A percentile compares a stretch with the other conserved stretches of the same genome.
phyloP scores from a whole-genome alignment of 768 basidiomycete genomes.

The Phylloporus sp. region DNA sequence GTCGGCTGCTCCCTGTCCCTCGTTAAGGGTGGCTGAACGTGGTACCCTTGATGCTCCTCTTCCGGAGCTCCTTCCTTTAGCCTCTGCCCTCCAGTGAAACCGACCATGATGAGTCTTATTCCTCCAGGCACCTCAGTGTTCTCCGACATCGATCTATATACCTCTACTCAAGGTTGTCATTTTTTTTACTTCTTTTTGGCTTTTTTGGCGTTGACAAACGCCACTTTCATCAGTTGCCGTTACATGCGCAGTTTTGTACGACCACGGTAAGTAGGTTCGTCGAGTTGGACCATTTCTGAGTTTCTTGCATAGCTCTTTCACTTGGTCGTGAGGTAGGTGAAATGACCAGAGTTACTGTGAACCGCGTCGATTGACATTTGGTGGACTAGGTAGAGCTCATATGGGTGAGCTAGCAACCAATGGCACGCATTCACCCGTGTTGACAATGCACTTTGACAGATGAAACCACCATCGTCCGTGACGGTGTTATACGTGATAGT shows the following conservation, averaged over 20 bases:
- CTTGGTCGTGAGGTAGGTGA: conserved; percentile 26
- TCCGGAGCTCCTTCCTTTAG: not conserved
- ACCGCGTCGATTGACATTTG: not conserved
- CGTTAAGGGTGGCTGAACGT: conserved; percentile 13
- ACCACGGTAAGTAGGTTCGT: conserved; percentile 19
- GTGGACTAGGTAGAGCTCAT: conserved; percentile 25
- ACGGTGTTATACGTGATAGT: conserved; percentile 25
- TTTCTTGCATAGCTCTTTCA: conserved; percentile 15
- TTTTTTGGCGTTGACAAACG: conserved; percentile 1
- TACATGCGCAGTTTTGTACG: conserved; percentile 25
- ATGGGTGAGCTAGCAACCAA: conserved; percentile 23
- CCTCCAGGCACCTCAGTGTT: conserved; percentile 5
- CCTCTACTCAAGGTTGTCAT: conserved; percentile 23
- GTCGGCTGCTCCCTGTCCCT: not conserved
- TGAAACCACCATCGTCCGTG: conserved; percentile 24
- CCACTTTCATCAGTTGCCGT: conserved; percentile 24
- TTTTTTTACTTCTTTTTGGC: not conserved
- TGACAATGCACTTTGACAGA: conserved; percentile 13
- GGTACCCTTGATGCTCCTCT: not conserved
- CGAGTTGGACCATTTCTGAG: not conserved
- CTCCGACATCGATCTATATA: conserved; percentile 9
- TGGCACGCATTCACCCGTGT: not conserved
- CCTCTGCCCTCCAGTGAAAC: conserved; percentile 1
- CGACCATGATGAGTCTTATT: conserved; percentile 21
- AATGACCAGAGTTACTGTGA: not conserved